Evolutionary conservation across 768 basidiomycete species (phyloP), one percentile per base, ranked within the genome.

Genomic region (Tricholoma hemisulphureum): DNA sequence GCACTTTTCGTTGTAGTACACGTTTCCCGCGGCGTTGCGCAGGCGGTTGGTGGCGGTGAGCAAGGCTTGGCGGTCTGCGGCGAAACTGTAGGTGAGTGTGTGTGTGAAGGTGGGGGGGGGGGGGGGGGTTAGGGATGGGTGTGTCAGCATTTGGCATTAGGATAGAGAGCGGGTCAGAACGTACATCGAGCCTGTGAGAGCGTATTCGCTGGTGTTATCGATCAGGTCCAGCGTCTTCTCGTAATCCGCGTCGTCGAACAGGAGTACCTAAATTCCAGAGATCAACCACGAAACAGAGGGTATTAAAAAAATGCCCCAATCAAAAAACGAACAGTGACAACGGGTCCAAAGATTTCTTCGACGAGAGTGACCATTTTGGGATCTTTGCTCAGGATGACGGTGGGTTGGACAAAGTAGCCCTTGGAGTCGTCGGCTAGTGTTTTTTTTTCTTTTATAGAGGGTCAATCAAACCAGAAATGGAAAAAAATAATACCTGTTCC

Each of bases 1-100:
- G 74, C 94, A 98, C 73, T 96, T 95, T 65, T 98, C 95, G 73
- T 98, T 98, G 77, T 95, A 93, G 78, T 99, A 99, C 56, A 96
- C 86, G 72, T 98, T 99, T 2, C 97, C 97, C 3, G 97, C 93
- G 1, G 95, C 81, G 75, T 96, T 89, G 56, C 94, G 88, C 43
- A 99, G 82, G 55, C 81, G 82, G 75, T 89, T 89, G 41, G 93
- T 87, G 2, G 94, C 92, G 31, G 77, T 76, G 61, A 95, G 74
- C 56, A 98, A 83, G 6, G 88, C 93, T 24, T 83, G 79, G 63
- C 97, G 89, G 63, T 94, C 91, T 2, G 80, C 65, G 11, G 94
- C 80, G 77, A 98, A 98, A 73, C 94, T 94, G 67, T 53, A 51
- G 11, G 41, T 48, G 41, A 24, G 49, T 6, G 2, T 39, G 8